Percentiles rank a stretch among this genome's conserved stretches.
Evolutionary conservation across 2,329 filamentous ascomycete species (phyloP).

Genomic region (Coniochaeta ligniaria): DNA sequence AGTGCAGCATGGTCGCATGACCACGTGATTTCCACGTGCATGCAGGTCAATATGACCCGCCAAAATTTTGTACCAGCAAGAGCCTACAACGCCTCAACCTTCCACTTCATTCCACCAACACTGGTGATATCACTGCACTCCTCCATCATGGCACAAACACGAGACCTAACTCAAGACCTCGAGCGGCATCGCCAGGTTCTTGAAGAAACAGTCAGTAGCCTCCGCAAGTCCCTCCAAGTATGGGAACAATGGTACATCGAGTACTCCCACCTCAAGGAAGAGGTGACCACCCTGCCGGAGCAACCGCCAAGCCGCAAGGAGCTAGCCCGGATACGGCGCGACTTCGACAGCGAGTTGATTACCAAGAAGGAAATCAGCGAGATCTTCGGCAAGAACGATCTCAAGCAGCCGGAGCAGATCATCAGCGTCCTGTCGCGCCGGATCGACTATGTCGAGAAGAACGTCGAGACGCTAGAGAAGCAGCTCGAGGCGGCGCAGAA

Average conservation of each 20-base stretch:
- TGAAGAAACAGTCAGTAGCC: slow-evolving; percentile 66
- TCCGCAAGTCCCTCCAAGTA: slow-evolving; percentile 70
- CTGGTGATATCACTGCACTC: not conserved
- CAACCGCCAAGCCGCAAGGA: slow-evolving; percentile 38
- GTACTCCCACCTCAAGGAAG: slow-evolving; percentile 83
- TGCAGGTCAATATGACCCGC: not conserved
- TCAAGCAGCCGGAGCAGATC: slow-evolving; percentile 55
- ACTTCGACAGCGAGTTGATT: slow-evolving; percentile 57
- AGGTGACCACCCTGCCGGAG: slow-evolving; percentile 53
- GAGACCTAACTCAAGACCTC: slow-evolving; percentile 37
- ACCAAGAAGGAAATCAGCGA: slow-evolving; percentile 48
- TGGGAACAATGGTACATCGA: slow-evolving; percentile 91
- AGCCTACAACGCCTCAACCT: not conserved
- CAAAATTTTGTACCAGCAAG: not conserved
- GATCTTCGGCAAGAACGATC: slow-evolving; percentile 34
- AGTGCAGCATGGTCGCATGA: not conserved
- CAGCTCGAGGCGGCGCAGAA: slow-evolving; percentile 63
- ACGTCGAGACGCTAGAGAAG: slow-evolving; percentile 67
- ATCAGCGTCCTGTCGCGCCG: slow-evolving; percentile 63
- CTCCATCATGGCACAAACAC: not conserved
- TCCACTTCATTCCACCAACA: not conserved
- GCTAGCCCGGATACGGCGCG: slow-evolving; percentile 48
- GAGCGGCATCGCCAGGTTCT: slow-evolving; percentile 70
- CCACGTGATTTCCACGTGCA: not conserved
- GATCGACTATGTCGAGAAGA: slow-evolving; percentile 84